phyloP scores from a whole-genome alignment of 1,139 yeast genomes.

The Candida albicans region DNA sequence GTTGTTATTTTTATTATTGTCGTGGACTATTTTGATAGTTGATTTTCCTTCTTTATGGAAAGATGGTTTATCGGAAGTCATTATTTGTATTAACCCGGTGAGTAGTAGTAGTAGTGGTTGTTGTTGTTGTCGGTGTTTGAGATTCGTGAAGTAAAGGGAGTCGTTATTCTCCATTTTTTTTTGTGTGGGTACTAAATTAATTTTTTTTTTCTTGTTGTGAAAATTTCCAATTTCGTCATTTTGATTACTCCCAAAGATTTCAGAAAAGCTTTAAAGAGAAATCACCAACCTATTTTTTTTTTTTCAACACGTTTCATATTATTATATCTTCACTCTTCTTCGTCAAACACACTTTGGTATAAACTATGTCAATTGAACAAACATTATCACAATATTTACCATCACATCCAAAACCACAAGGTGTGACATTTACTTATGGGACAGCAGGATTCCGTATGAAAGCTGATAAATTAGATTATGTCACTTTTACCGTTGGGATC shows the following conservation, averaged over 20 bases:
- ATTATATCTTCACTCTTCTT: not conserved
- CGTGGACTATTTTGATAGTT: conserved; percentile 8
- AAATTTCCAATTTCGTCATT: not conserved
- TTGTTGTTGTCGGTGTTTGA: not conserved
- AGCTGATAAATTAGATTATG: conserved; percentile 72
- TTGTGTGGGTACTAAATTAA: not conserved
- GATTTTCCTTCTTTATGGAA: conserved; percentile 33
- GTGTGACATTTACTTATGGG: conserved; percentile 65
- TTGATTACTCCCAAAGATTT: not conserved
- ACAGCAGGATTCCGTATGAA: conserved; percentile 95
- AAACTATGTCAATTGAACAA: conserved; percentile 16
- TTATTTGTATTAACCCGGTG: not conserved
- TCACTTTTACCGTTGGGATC: conserved; percentile 81
- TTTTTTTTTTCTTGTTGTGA: conserved; percentile 2
- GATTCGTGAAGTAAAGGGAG: too few relatives aligned
- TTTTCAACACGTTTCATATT: not conserved
- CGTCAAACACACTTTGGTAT: not conserved
- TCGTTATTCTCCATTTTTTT: not conserved
- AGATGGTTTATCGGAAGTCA: conserved; percentile 22
- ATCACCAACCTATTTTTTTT: not conserved
- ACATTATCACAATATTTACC: conserved; percentile 10
- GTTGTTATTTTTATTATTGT: conserved; percentile 7
- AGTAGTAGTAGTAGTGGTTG: not conserved
- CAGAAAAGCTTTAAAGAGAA: not conserved
- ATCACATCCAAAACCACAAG: conserved; percentile 49